These are phyloP conservation scores for Kwoniella europaea DNA, from an alignment of 768 basidiomycete genomes.

Conservation along the genomic window DNA sequence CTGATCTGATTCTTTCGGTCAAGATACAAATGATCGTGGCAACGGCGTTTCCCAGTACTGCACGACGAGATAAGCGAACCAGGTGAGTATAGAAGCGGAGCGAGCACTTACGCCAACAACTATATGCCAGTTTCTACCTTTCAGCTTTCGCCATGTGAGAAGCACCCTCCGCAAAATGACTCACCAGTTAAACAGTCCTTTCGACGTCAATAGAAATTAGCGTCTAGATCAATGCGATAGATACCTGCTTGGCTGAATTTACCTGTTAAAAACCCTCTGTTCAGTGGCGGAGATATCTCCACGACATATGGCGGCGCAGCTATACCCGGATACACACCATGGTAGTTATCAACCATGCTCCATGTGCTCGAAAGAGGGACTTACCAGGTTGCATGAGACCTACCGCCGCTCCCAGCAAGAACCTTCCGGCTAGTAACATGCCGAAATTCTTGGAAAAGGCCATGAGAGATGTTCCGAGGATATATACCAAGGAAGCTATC, in stretches of 20 bases:
- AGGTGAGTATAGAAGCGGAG: too few relatives aligned
- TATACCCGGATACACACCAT: background rate
- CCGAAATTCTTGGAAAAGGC: constrained; percentile 36
- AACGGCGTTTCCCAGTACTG: constrained; percentile 30
- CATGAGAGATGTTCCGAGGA: constrained; percentile 30
- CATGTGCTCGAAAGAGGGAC: background rate
- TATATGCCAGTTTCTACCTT: background rate
- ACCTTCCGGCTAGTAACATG: constrained; percentile 39
- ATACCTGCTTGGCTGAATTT: background rate
- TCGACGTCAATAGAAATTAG: too few relatives aligned
- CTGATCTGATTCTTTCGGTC: constrained; percentile 16
- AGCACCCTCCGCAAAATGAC: background rate
- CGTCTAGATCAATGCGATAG: too few relatives aligned
- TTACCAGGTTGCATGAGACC: constrained; percentile 40
- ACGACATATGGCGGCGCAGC: constrained; percentile 40
- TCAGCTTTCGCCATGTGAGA: background rate
- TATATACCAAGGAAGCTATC: constrained; percentile 28
- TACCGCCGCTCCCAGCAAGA: constrained; percentile 34
- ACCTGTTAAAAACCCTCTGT: constrained; percentile 26
- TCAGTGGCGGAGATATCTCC: constrained; percentile 39
- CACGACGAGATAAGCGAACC: too few relatives aligned
- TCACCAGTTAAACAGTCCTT: constrained; percentile 23
- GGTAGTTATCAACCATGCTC: background rate
- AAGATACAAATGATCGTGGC: constrained; percentile 22
- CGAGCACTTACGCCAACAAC: constrained; percentile 22